Evolutionary conservation across 805 yeast genomes (phyloP).

Genomic region (Sugiyamaella floridensis): DNA sequence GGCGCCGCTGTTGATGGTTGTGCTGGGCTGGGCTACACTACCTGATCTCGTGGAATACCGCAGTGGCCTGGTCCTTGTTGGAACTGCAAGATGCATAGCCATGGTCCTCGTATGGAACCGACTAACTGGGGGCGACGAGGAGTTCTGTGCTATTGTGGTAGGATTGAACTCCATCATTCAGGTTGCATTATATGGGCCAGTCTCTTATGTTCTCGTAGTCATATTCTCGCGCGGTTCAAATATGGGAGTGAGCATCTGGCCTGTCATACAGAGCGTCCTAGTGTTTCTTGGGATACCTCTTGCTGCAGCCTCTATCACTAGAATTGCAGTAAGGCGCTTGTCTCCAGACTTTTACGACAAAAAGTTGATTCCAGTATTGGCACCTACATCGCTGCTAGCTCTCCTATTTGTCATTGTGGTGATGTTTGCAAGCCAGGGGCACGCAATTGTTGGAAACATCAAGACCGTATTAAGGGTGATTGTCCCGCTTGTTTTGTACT

Average conservation of each 20-base stretch:
- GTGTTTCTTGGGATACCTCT: conserved; percentile 51
- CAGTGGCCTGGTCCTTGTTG: conserved; percentile 52
- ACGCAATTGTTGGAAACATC: conserved; percentile 41
- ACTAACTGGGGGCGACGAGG: conserved; percentile 46
- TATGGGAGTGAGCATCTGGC: conserved; percentile 29
- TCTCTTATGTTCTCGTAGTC: conserved; percentile 40
- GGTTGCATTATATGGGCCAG: conserved; percentile 47
- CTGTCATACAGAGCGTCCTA: conserved; percentile 45
- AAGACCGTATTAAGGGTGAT: conserved; percentile 45
- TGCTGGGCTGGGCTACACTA: conserved; percentile 46
- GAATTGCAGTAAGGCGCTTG: conserved; percentile 31
- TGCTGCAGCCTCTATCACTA: conserved; percentile 38
- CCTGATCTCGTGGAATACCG: conserved; percentile 44
- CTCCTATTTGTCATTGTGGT: conserved; percentile 46
- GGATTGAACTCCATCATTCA: conserved; percentile 46
- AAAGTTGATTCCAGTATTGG: conserved; percentile 35
- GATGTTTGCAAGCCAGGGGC: conserved; percentile 46
- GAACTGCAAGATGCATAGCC: conserved; percentile 54
- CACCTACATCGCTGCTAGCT: conserved; percentile 48
- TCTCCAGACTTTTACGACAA: conserved; percentile 27
- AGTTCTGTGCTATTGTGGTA: conserved; percentile 47
- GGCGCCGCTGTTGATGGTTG: conserved; percentile 49
- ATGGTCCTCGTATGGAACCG: conserved; percentile 57
- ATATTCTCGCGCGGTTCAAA: conserved; percentile 8
- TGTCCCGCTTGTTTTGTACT: conserved; percentile 44